These are phyloP conservation scores for Oenanthe javanica DNA, from an alignment of 140 eudicot genomes.

Conservation along the genomic window DNA sequence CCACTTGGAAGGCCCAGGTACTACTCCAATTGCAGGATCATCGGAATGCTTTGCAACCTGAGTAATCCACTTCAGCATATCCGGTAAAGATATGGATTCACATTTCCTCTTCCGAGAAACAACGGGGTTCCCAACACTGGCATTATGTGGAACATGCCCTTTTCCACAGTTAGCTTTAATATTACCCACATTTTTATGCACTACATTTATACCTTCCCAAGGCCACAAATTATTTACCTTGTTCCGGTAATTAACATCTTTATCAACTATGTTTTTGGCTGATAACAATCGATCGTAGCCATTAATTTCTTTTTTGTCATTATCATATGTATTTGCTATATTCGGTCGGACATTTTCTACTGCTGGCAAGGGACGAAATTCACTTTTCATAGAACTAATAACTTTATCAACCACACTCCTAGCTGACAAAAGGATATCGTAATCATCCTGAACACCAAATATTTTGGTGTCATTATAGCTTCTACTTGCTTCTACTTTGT, in stretches of 20 bases:
- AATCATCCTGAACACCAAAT: conserved; percentile 3
- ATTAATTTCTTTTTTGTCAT: background rate
- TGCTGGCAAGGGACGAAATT: background rate
- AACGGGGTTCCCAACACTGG: background rate
- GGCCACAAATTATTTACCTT: background rate
- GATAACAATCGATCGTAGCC: conserved; percentile 3
- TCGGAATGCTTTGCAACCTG: conserved; percentile 50
- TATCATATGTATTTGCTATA: background rate
- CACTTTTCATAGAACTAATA: conserved; percentile 6
- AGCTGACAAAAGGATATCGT: conserved; percentile 4
- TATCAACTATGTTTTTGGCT: conserved; percentile 22
- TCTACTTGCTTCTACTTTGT: conserved; percentile 1
- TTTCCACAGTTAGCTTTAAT: conserved; percentile 16
- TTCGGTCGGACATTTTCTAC: background rate
- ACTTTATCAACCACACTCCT: conserved; percentile 12
- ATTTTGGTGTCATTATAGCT: conserved; percentile 10
- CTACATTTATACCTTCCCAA: background rate
- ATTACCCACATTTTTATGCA: background rate
- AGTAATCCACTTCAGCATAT: conserved; percentile 56
- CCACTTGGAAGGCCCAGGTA: conserved; percentile 21
- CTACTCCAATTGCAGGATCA: conserved; percentile 45
- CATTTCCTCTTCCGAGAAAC: conserved; percentile 42
- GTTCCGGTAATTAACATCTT: background rate
- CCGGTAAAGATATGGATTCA: conserved; percentile 23
- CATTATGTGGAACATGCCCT: background rate